Percentiles rank a stretch among this genome's conserved stretches.
Conservation (phyloP, 78 protist genomes). For the Dictyostelium purpureum region DNA sequence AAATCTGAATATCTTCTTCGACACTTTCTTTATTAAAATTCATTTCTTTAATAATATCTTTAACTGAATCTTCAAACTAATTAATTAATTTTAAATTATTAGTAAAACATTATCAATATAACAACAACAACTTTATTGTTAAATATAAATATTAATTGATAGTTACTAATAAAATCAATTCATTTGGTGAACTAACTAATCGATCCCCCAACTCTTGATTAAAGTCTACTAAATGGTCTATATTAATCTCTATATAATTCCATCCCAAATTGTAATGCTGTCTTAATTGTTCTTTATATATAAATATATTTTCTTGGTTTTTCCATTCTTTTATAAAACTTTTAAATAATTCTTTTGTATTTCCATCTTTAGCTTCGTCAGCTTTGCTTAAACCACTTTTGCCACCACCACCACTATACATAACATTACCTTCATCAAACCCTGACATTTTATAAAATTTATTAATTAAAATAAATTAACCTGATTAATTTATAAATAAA, state of each 20-base stretch:
- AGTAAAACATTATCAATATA: background rate
- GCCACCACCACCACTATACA: constrained; percentile 70
- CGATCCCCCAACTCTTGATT: constrained; percentile 24
- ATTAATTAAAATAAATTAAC: too few species aligned
- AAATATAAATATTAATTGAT: background rate
- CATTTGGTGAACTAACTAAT: constrained; percentile 26
- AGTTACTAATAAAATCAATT: constrained; percentile 58
- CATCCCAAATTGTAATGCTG: constrained; percentile 35
- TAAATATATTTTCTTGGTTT: constrained; percentile 34
- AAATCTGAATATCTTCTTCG: constrained; percentile 78
- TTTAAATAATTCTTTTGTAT: background rate
- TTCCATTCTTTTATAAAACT: constrained; percentile 51
- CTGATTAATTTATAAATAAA: too few species aligned
- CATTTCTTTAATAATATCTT: constrained; percentile 30
- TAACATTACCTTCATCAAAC: constrained; percentile 66
- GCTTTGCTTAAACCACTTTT: background rate
- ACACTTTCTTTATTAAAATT: background rate
- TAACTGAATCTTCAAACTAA: constrained; percentile 50
- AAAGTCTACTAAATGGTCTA: constrained; percentile 67
- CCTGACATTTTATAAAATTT: constrained; percentile 30
- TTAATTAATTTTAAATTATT: background rate
- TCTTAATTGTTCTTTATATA: constrained; percentile 65
- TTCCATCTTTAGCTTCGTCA: background rate
- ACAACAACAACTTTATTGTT: background rate
- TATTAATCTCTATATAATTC: constrained; percentile 49